A percentile compares a stretch with the other conserved stretches of the same genome.
These are phyloP conservation scores for Exophiala aquamarina DNA, from an alignment of 2,329 filamentous ascomycete genomes.

Conservation along the genomic window DNA sequence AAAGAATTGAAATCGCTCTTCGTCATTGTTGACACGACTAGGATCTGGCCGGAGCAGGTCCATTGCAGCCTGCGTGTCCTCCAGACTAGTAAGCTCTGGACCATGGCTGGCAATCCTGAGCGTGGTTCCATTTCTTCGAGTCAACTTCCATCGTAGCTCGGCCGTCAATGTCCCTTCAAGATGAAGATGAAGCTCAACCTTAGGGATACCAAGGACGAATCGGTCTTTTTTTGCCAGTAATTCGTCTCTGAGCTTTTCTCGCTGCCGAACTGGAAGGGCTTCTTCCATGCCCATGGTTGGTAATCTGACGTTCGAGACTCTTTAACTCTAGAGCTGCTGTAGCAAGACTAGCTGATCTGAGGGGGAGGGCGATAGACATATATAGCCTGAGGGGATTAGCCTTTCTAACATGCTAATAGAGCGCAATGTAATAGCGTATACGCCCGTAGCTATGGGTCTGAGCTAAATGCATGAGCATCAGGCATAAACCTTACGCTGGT, in stretches of 20 bases:
- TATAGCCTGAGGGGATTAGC: too few species aligned
- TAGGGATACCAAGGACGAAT: constrained; percentile 41
- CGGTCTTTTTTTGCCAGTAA: constrained; percentile 35
- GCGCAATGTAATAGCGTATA: too few species aligned
- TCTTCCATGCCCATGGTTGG: constrained; percentile 6
- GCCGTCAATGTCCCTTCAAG: constrained; percentile 37
- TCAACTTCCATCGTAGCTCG: constrained; percentile 15
- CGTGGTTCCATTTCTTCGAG: constrained; percentile 25
- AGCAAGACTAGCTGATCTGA: too few species aligned
- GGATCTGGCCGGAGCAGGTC: constrained; percentile 13
- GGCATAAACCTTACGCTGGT: too few species aligned
- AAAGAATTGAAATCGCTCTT: constrained; percentile 29
- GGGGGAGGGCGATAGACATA: too few species aligned
- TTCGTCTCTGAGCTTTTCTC: constrained; percentile 3
- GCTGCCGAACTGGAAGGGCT: neutral
- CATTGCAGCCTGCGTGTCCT: constrained; percentile 11
- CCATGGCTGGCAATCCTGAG: constrained; percentile 18
- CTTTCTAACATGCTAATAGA: too few species aligned
- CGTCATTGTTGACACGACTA: constrained; percentile 12
- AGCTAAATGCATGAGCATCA: too few species aligned
- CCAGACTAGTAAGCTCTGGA: constrained; percentile 8
- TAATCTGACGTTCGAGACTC: neutral
- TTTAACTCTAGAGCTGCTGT: too few species aligned
- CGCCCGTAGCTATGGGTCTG: too few species aligned
- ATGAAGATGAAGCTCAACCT: constrained; percentile 49